Evolutionary conservation across 2,329 filamentous ascomycete species (phyloP).

Genomic region (Ceratocystis ficicola): DNA sequence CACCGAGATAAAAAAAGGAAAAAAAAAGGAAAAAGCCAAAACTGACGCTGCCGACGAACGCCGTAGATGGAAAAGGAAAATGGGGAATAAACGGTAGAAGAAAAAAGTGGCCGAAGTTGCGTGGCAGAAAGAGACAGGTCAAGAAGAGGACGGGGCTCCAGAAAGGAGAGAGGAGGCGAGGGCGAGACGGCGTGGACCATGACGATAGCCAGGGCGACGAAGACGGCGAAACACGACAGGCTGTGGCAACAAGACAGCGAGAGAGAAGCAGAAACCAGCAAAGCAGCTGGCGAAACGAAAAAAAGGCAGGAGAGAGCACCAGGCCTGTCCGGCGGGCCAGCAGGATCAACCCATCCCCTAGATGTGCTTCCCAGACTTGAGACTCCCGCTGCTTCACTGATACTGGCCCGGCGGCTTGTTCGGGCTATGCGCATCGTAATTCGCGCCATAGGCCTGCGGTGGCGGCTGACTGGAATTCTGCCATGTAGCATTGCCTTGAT

Average conservation of each 20-base stretch:
- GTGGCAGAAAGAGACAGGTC: neutral
- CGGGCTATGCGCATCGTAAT: slow-evolving; percentile 20
- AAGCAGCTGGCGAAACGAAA: neutral
- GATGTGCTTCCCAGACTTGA: neutral
- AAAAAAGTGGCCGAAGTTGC: neutral
- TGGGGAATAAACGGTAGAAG: neutral
- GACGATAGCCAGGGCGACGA: neutral
- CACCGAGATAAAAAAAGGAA: neutral
- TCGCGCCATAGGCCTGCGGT: slow-evolving; percentile 23
- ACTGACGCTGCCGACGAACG: slow-evolving; percentile 3
- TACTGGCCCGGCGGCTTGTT: slow-evolving; percentile 18
- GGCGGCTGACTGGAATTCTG: slow-evolving; percentile 23
- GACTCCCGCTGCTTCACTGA: neutral
- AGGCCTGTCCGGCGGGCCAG: neutral
- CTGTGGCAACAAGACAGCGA: neutral
- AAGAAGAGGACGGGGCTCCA: neutral
- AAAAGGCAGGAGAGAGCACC: no score
- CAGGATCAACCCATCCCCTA: neutral
- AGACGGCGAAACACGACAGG: neutral
- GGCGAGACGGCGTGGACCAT: neutral
- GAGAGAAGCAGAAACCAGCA: neutral
- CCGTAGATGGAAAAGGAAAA: neutral
- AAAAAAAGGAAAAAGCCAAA: neutral
- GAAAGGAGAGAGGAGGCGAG: neutral
- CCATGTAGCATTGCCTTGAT: slow-evolving; percentile 29